Base-by-base conservation (phyloP, 202 grass and related monocot species). In the Schoenoplectus triqueter region DNA sequence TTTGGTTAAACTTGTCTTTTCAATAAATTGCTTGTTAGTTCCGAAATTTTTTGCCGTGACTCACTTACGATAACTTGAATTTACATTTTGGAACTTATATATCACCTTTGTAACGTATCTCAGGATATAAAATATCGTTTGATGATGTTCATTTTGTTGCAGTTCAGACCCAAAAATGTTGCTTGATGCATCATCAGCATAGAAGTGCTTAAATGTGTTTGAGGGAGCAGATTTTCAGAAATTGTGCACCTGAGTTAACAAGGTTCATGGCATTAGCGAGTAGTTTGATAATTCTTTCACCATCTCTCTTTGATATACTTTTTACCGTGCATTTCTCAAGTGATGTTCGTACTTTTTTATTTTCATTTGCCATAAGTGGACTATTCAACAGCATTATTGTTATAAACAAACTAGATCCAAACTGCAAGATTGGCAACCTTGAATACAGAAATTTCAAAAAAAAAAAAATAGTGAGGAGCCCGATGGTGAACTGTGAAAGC, bases 1-100 rank as follows among this genome's bases (percentile, higher is more conserved):
- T 59, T 74, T 78, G 6, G 31, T 31, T 31, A 31, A 31, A 31
- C 31, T 31, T 9, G 14, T 13, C 54, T 5, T 55, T 59, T 59
- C 22, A 59, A 74, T 75, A 75, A 62, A 13, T 75, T 52, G 71
- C 71, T 31, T 75, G 13, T 31, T 57, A 17, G 51, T 78, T 59
- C 41, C 59, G 22, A 42, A n/a, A 59, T 31, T 11, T 42, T 60
- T 2, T 42, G 52, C 17, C 1, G 74, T 6, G 0, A 31, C 31
- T 31, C 31, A 56, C 20, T 76, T 76, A 20, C 39, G 9, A 39
- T 5, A 39, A 56, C 10, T 55, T 54, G 48, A 1, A 22, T 21
- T 19, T 52, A 51, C 18, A 31, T 56, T 19, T 73, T 39, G 19
- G 1, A 52, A 74, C 47, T 74, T 74, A 10, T 74, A 10, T 5